These are phyloP conservation scores for Fagopyrum homotropicum DNA, from an alignment of 148 eudicot species.

Conservation along the genomic window DNA sequence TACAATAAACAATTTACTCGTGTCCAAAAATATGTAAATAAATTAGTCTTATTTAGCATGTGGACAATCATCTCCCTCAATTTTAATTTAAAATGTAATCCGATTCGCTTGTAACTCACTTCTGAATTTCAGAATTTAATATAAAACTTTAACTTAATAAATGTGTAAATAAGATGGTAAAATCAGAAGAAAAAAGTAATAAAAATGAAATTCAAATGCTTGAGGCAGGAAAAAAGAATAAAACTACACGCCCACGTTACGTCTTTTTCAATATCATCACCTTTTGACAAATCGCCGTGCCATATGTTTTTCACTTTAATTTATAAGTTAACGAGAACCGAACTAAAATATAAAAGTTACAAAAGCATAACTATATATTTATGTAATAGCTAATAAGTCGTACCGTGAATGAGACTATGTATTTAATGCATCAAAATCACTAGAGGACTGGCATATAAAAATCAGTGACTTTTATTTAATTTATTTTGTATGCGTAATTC, in stretches of 20 bases:
- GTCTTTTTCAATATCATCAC: neutral
- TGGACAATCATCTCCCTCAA: conserved; percentile 8
- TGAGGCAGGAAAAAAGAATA: neutral
- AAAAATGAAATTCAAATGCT: neutral
- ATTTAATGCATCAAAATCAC: no score
- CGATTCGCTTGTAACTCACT: neutral
- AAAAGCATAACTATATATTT: no score
- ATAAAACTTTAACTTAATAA: neutral
- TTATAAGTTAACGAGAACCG: neutral
- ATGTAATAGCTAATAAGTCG: no score
- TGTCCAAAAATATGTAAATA: neutral
- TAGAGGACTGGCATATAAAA: no score
- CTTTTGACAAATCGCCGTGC: neutral
- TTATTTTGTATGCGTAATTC: no score
- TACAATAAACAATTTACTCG: neutral
- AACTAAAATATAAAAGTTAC: no score
- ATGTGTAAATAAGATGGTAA: neutral
- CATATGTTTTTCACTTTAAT: neutral
- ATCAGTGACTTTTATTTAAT: no score
- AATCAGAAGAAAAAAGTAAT: neutral
- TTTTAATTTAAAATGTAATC: neutral
- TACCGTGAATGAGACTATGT: no score
- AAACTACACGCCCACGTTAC: neutral
- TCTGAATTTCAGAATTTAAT: neutral
- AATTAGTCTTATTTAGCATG: neutral